Evolutionary conservation across 2,329 filamentous ascomycete species (phyloP), one percentile per base, ranked within the genome.

Genomic region (Cytospora schulzeri): DNA sequence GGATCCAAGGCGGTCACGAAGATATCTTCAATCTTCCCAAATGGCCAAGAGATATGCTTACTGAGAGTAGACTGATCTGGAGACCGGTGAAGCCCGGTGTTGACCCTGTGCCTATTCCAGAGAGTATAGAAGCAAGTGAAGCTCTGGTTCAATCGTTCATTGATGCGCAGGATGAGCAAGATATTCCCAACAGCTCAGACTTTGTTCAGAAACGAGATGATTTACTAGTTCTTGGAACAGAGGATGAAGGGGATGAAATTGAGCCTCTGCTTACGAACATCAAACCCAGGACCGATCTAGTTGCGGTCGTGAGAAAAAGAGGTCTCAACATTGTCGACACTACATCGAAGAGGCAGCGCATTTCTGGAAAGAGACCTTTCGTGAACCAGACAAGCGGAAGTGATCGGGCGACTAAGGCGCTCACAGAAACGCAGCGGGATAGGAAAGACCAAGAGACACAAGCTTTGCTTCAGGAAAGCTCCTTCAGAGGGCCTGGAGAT

Each of bases 61-160:
- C 61, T 3, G 69, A 71, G 38, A 69, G 70, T 55, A 69, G 62
- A 33, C 69, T 74, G 70, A 58, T 70, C 8, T 74, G 73, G 73
- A 61, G 31, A 12, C 71, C 72, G 11, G 33, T 70, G 26, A 28
- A 66, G 1, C 33, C 56, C 3, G 45, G 51, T 1, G 35, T 45
- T n/a, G n/a, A 28, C 24, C 41, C 22, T 5, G 24, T 50, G 17
- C 29, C 35, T 0, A 35, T 26, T 2, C 11, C 61, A 24, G 73
- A 73, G 28, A 41, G 26, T 4, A 69, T 74, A 15, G 67, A 72
- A 6, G 63, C 65, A 3, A 66, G 65, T 3, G 26, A 55, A 9
- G 14, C 51, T 11, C 17, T 67, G 7, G 17, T 74, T 9, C 50
- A 65, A 11, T 19, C 2, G 2, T 69, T 72, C 22, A 41, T 74